phyloP scores from a whole-genome alignment of 768 basidiomycete species.

The Lyophyllum decastes region DNA sequence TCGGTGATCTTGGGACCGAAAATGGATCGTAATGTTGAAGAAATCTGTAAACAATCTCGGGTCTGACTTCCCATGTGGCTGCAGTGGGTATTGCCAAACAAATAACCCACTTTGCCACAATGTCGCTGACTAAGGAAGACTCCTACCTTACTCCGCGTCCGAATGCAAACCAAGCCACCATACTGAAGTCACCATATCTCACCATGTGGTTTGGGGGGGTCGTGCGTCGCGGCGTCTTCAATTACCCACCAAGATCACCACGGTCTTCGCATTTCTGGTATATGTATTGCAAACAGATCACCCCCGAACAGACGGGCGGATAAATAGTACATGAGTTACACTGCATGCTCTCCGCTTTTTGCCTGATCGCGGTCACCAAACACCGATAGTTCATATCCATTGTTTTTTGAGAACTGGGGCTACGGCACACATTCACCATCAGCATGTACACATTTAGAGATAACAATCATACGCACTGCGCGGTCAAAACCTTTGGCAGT shows the following conservation, averaged over 20 bases:
- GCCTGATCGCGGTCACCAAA: constrained; percentile 3
- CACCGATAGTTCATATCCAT: constrained; percentile 8
- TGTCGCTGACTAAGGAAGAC: not conserved
- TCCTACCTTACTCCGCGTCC: too few relatives aligned
- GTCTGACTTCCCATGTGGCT: not conserved
- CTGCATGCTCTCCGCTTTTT: constrained; percentile 1
- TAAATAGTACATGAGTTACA: not conserved
- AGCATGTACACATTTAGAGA: not conserved
- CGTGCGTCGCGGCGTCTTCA: too few relatives aligned
- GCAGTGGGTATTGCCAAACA: not conserved
- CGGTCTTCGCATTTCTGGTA: not conserved
- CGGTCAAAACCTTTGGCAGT: constrained; percentile 6
- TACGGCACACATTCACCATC: not conserved
- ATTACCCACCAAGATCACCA: too few relatives aligned
- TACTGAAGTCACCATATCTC: too few relatives aligned
- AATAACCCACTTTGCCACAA: not conserved
- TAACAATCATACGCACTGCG: constrained; percentile 3
- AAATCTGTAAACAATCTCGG: not conserved
- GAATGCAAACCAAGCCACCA: too few relatives aligned
- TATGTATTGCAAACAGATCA: not conserved
- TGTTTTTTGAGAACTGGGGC: constrained; percentile 1
- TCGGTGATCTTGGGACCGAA: too few relatives aligned
- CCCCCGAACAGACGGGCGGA: not conserved
- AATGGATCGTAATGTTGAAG: not conserved
- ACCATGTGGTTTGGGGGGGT: too few relatives aligned